Percentiles rank a stretch among this genome's conserved stretches.
phyloP scores from a whole-genome alignment of 192 early-diverging fungal genomes.

The Backusella luteola region DNA sequence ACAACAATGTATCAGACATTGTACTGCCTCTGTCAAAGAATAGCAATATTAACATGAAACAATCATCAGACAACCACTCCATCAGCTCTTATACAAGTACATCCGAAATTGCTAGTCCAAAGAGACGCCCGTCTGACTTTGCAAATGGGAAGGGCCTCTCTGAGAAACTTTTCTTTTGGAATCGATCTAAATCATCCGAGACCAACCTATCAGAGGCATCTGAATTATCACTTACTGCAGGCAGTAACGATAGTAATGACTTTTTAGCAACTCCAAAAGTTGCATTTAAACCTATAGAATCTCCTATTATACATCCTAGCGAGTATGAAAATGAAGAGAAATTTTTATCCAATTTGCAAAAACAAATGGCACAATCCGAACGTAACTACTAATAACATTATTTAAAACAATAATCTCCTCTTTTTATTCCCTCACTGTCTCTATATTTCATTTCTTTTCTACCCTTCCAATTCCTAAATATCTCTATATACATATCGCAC shows the following conservation, averaged over 20 bases:
- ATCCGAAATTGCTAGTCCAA: background rate
- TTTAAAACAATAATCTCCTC: background rate
- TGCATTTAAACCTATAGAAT: background rate
- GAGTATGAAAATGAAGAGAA: slow-evolving; percentile 25
- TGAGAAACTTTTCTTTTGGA: slow-evolving; percentile 2
- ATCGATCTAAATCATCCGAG: background rate
- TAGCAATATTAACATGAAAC: background rate
- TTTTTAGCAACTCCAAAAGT: background rate
- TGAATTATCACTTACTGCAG: background rate
- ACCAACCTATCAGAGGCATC: background rate
- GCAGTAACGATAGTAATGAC: background rate
- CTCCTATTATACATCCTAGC: slow-evolving; percentile 25
- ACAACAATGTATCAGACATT: background rate
- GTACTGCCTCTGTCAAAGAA: background rate
- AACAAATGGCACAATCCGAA: background rate
- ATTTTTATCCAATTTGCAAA: slow-evolving; percentile 5
- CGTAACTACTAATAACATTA: background rate
- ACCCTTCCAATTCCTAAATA: background rate
- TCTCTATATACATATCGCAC: background rate
- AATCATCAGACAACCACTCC: background rate
- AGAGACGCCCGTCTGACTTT: slow-evolving; percentile 1
- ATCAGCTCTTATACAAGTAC: background rate
- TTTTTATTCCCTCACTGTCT: background rate
- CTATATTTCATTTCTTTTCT: background rate
- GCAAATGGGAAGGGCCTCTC: background rate